phyloP scores from a whole-genome alignment of 164 flowering plant species.

The Chimonanthus praecox region DNA sequence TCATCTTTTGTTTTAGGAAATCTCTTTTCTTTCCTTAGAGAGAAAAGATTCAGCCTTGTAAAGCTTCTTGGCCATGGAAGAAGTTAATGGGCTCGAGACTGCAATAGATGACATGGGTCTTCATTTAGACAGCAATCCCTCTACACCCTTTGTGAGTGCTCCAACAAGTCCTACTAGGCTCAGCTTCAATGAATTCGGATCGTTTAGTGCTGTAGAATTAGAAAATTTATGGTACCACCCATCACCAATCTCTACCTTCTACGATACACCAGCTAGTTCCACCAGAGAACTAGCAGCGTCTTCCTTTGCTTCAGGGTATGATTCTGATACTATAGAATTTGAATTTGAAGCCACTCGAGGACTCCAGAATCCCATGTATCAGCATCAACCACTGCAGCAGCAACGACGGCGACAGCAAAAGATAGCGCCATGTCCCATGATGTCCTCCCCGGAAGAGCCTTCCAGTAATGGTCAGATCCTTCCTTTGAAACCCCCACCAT shows the following conservation, averaged over 20 bases:
- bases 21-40: background rate
- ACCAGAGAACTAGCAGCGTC: background rate
- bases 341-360: slow-evolving; percentile 1
- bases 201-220: too few relatives aligned
- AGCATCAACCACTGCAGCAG: background rate
- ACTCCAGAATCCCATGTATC: background rate
- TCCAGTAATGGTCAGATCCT: slow-evolving; percentile 23
- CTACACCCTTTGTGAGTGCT: slow-evolving; percentile 8
- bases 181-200: background rate
- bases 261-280: background rate
- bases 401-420: background rate
- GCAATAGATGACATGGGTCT: slow-evolving; percentile 1
- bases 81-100: slow-evolving; percentile 4
- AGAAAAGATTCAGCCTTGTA: too few relatives aligned
- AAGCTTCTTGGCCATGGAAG: background rate
- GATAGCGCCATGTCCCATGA: background rate
- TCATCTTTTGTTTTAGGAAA: background rate
- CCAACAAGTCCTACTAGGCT: background rate
- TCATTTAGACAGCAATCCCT: background rate
- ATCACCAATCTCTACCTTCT: background rate
- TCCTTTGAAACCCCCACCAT: slow-evolving; percentile 47
- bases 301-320: background rate
- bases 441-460: background rate
- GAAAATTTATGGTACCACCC: too few relatives aligned
- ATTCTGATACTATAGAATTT: background rate